Evolutionary conservation across 2,329 filamentous ascomycete species (phyloP), one percentile per base, ranked within the genome.

Genomic region (Xylariales sp.): DNA sequence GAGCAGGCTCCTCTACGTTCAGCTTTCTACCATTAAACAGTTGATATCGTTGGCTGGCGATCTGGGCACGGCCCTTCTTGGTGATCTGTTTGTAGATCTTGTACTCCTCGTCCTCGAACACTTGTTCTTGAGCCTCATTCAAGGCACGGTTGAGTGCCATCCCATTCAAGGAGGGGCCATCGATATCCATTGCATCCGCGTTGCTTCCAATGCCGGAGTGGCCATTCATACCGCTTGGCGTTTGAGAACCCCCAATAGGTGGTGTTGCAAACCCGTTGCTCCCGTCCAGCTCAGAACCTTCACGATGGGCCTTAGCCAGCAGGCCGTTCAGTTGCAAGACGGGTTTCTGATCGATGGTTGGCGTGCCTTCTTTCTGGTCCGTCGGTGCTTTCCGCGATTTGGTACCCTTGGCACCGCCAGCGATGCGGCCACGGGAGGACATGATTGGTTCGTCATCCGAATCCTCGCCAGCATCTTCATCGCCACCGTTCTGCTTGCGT

Each of bases 41-140:
- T 28, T 86, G 79, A 61, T 89, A 83, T 22, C 93, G 80, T 59
- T 95, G 88, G 49, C 90, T 88, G 45, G 93, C 86, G 40, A 91
- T 80, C 18, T 85, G 70, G 4, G 93, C 93, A 47, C 93, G 83
- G 56, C 95, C 90, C 60, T 93, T 96, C 66, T 97, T 97, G 2
- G 93, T 98, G 29, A 95, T 88, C 63, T 97, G 91, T 68, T 97
- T 98, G 93, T 94, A 98, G 25, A 93, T 86, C 61, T 94, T 95
- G 67, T 93, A 95, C 58, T 96, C 91, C 44, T 97, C 90, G 53
- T 97, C 90, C 52, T 94, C 81, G 51, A 88, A 88, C 10, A 78
- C 76, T 51, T 95, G 87, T 52, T 94, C 86, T 11, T 72, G 75
- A 21, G 78, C 77, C 44, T 84, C 74, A 12, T 78, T 78, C 42